phyloP scores from a whole-genome alignment of 192 early-diverging fungal species.

The Diversispora epigaea region DNA sequence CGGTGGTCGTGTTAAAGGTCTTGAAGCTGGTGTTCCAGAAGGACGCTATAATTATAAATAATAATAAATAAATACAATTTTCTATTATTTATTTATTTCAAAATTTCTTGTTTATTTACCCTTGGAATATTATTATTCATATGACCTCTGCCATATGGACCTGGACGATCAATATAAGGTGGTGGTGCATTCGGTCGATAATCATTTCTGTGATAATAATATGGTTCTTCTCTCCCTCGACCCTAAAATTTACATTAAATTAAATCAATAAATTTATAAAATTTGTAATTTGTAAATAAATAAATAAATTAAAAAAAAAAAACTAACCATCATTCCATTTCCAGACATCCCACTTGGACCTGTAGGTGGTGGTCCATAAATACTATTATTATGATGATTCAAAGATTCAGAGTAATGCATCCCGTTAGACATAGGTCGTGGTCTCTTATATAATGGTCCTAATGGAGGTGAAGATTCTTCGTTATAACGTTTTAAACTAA shows the following conservation, averaged over 20 bases:
- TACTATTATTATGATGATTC: background rate
- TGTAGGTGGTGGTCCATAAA: constrained; percentile 7
- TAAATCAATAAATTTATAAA: background rate
- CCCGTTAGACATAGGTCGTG: background rate
- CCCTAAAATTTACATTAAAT: background rate
- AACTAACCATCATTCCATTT: constrained; percentile 7
- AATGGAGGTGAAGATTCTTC: background rate
- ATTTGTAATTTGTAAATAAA: background rate
- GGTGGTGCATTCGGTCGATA: background rate
- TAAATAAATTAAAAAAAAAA: background rate
- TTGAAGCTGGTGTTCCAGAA: background rate
- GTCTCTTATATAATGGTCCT: constrained; percentile 1
- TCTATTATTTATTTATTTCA: background rate
- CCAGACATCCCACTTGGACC: constrained; percentile 5
- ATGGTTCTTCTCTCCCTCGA: constrained; percentile 8
- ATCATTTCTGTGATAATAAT: constrained; percentile 18
- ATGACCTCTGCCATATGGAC: background rate
- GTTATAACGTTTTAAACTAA: background rate
- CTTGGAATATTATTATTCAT: constrained; percentile 13
- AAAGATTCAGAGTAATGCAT: background rate
- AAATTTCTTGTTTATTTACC: background rate
- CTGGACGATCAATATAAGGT: background rate
- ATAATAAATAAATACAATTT: background rate
- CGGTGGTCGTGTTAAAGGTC: background rate
- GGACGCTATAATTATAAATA: background rate